Percentiles rank a stretch among this genome's conserved stretches.
Conservation (phyloP, 805 yeast species). For the Candida adriatica region DNA sequence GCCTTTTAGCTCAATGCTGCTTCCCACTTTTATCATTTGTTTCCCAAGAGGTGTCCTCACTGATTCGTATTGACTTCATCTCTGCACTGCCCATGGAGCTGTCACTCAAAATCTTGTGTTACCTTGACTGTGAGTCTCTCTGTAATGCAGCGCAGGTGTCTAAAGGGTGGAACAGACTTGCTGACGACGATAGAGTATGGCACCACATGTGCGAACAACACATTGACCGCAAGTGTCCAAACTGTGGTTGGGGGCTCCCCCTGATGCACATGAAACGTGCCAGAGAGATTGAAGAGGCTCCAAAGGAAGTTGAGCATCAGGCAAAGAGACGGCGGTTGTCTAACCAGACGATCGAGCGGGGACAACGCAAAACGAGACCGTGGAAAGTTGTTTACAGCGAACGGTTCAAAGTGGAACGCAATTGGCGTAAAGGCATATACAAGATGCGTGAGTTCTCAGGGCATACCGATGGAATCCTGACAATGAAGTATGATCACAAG, state of each 20-base stretch:
- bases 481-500: conserved; percentile 78
- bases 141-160: conserved; percentile 94
- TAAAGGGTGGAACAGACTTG: conserved; percentile 76
- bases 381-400: conserved; percentile 96
- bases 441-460: conserved; percentile 60
- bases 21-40: conserved; percentile 90
- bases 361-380: conserved; percentile 53
- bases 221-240: conserved; percentile 93
- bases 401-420: conserved; percentile 82
- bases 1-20: conserved; percentile 83
- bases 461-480: conserved; percentile 83
- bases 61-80: conserved; percentile 86
- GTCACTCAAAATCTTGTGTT: conserved; percentile 77
- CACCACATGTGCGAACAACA: conserved; percentile 98
- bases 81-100: conserved; percentile 81
- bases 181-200: conserved; percentile 97
- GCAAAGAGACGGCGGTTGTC: conserved; percentile 25
- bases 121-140: conserved; percentile 86
- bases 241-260: conserved; percentile 99
- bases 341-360: conserved; percentile 17
- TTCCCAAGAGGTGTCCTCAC: conserved; percentile 66
- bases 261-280: conserved; percentile 82
- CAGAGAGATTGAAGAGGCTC: conserved; percentile 33
- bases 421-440: conserved; percentile 87
- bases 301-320: neutral